Percentiles rank a stretch among this genome's conserved stretches.
Evolutionary conservation across 345 rosid species (phyloP).

Genomic region (Arabis alpina): DNA sequence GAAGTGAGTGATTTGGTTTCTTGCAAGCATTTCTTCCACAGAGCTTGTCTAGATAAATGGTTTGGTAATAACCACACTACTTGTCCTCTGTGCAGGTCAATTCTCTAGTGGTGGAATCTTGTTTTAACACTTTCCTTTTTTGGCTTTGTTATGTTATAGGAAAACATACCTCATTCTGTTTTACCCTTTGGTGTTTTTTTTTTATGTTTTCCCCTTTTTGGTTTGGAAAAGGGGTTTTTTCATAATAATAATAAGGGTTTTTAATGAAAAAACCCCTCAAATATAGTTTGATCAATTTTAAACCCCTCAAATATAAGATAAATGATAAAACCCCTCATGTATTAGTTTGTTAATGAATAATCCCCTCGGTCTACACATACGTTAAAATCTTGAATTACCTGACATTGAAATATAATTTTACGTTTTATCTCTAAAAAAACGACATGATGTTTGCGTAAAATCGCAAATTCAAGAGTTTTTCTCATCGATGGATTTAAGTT

Average conservation of each 20-base stretch:
- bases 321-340: too few species aligned
- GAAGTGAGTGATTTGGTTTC: constrained; percentile 76
- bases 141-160: constrained; percentile 15
- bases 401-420: too few species aligned
- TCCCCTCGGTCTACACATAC: too few species aligned
- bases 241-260: constrained; percentile 26
- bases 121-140: constrained; percentile 1
- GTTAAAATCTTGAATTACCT: too few species aligned
- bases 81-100: constrained; percentile 85
- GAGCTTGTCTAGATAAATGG: constrained; percentile 74
- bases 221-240: constrained; percentile 19
- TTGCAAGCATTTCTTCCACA: constrained; percentile 93
- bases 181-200: constrained; percentile 33
- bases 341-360: too few species aligned
- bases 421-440: too few species aligned
- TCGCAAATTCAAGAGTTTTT: too few species aligned
- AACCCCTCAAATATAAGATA: too few species aligned
- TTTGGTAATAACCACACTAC: constrained; percentile 58
- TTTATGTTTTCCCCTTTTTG: constrained; percentile 15
- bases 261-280: too few species aligned
- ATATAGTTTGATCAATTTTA: too few species aligned
- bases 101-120: constrained; percentile 42
- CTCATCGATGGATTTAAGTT: too few species aligned
- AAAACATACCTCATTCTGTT: constrained; percentile 18
- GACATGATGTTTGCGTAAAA: too few species aligned